Evolutionary conservation across 2,329 filamentous ascomycete species (phyloP), one percentile per base, ranked within the genome.

Genomic region (Atkinsonella texensis): DNA sequence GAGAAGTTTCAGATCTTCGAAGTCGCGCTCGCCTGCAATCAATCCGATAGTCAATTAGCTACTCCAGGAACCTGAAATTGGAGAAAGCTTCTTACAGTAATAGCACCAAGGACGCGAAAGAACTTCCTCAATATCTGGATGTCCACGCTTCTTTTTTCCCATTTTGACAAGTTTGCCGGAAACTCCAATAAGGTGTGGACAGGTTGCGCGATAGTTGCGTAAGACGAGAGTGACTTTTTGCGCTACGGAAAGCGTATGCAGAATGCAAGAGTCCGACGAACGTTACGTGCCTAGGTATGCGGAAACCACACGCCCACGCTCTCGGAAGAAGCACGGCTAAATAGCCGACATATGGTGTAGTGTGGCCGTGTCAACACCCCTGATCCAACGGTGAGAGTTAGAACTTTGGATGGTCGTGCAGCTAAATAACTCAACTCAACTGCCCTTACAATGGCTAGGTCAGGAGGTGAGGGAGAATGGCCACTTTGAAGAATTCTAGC

Each of bases 1-100:
- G 57, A 98, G 82, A 60, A 97, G 89, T 74, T 95, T 96, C 46
- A 95, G 70, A 68, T 98, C 93, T 68, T 97, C 90, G 66, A 97
- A 98, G 71, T 97, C 91, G 72, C 91, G 87, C 71, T 98, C 93
- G 70, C 80, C 80, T 84, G 51, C 2, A 13, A 7, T 44, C n/a
- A 28, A 43, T 43, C 42, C 52, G 17, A 38, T 28, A 41, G 35
- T 57, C 61, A 62, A 65, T 62, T 52, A 64, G 55, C n/a, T 15
- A 31, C 13, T 18, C n/a, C 35, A 38, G 4, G 11, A 15, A 38
- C 11, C 35, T 12, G 35, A 38, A 13, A 38, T 12, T 23, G 43
- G 46, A 44, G 48, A 53, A 33, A 23, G 18, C 15, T 50, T 52
- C 68, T 39, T 58, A 84, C 93, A 98, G 74, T 98, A 98, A 72